Evolutionary conservation across 2,329 filamentous ascomycete species (phyloP), one percentile per base, ranked within the genome.

Genomic region (Diplodia sapinea): DNA sequence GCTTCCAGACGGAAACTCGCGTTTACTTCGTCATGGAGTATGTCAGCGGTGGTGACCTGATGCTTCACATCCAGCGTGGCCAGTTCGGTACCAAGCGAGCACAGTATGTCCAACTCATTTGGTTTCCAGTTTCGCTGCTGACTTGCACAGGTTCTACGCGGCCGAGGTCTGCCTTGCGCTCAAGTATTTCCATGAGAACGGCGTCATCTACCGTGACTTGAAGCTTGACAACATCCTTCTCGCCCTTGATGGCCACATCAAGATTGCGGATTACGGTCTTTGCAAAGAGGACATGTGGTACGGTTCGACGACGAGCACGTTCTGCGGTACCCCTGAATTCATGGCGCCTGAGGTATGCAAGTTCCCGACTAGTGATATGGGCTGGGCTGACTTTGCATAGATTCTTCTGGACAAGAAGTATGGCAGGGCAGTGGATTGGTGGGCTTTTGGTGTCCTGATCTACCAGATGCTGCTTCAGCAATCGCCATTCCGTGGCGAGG

Each of bases 241-340:
- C 75, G 96, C 93, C 1, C 85, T 97, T 55, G 95, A 99, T 76
- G 95, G 95, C 31, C 95, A 99, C 79, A 96, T 99, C 84, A 98
- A 98, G 85, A 93, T 99, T 84, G 95, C 88, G 65, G 95, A 99
- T 85, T 99, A 97, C 78, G 95, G 95, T 87, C 87, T 99, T 59
- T 99, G 96, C 84, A 99, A 99, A 81, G 95, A 99, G 78, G 94
- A 99, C 74, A 99, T 99, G 95, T 99, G 94, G 94, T 99, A 96
- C 77, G 93, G 93, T 52, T 94, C 92, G 67, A 97, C 92, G 2
- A 99, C 95, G 0, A 94, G 94, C 81, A 99, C 95, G 8, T 99
- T 99, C 84, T 99, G 95, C 78, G 95, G 95, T 79, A 99, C 95
- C n/a, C 95, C 95, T 17, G 95, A 99, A 78, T 99, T 99, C 73